Evolutionary conservation across 768 basidiomycete species (phyloP).

Genomic region (Russula virescens): DNA sequence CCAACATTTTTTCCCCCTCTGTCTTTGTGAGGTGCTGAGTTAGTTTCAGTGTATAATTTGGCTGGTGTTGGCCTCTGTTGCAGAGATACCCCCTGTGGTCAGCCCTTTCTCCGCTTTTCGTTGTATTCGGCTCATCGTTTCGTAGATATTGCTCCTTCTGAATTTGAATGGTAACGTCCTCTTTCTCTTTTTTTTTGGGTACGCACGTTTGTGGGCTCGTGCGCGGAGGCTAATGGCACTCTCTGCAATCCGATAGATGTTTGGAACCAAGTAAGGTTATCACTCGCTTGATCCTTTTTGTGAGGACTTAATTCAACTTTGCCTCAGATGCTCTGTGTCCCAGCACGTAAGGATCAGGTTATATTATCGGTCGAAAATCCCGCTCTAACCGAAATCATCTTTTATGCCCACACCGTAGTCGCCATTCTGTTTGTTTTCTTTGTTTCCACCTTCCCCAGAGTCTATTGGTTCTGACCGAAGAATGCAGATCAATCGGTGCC

Average conservation of each 20-base stretch:
- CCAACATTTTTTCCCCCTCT: neutral
- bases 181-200: too few species aligned
- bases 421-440: constrained; percentile 3
- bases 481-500: constrained; percentile 4
- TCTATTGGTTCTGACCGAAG: neutral
- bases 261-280: constrained; percentile 9
- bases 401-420: neutral
- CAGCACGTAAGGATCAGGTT: neutral
- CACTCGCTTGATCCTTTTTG: neutral
- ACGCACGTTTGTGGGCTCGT: too few species aligned
- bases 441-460: neutral
- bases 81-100: constrained; percentile 2
- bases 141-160: constrained; percentile 5
- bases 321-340: neutral
- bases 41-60: constrained; percentile 3
- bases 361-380: neutral
- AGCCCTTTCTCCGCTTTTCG: neutral
- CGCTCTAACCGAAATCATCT: neutral
- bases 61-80: neutral
- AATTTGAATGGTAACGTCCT: constrained; percentile 6
- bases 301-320: neutral
- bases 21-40: neutral
- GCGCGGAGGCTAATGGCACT: too few species aligned
- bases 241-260: neutral
- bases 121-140: neutral